Evolutionary conservation across 331 rosid species (phyloP), one percentile per base, ranked within the genome.

Genomic region (Stylosanthes scabra): DNA sequence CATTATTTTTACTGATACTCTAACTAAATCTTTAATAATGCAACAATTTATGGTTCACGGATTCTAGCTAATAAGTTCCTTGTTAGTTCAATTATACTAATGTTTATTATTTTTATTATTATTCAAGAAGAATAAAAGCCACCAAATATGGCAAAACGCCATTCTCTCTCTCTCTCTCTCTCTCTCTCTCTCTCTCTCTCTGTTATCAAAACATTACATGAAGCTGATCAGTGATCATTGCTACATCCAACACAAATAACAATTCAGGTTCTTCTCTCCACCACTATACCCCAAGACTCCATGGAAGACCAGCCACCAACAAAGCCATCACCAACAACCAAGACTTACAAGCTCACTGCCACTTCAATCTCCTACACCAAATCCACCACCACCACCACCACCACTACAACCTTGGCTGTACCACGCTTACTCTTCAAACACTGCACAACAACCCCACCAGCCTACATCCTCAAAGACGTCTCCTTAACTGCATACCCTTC

Each of bases 401-500:
- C 68, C 15, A 41, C 63, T 64, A 27, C 61, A 78, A 27, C 64
- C 71, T 56, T 66, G 11, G 34, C 68, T 34, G 39, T 80, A 8
- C 65, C 86, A 7, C 55, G 71, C 54, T 72, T 81, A 61, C 51
- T 89, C 78, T 80, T 84, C 89, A 85, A 78, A 55, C 85, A 68
- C 11, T 93, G 91, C 63, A 64, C 88, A 44, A 16, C 83, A 70
- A n/a, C 83, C 31, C 75, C 87, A 49, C 84, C 92, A 9, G 71
- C 81, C 11, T 81, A 81, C 75, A 94, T 94, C 80, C 95, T 94
- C 81, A 81, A 82, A 25, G 87, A 91, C 47, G 50, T 94, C 54
- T 81, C 93, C 13, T 80, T 94, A 78, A 85, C 96, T 0, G 97
- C 96, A 55, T 60, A 71, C 28, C 91, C 96, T 0, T 80, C 93